Conservation (phyloP, 495 filamentous ascomycete species). For the Penicillium macrosclerotiorum region DNA sequence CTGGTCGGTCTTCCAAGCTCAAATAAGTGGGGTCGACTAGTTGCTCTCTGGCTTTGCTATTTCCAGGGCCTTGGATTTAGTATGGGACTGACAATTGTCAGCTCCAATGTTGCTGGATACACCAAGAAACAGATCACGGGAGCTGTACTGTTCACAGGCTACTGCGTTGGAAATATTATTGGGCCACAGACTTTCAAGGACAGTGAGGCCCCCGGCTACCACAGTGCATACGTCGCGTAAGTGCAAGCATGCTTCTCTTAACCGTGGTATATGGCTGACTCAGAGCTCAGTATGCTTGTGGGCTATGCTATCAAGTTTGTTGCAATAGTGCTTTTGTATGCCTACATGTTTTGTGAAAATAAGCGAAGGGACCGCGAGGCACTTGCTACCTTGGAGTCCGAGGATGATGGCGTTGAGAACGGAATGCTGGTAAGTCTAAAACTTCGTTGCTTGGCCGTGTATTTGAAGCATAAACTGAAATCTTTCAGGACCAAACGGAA, state of each 20-base stretch:
- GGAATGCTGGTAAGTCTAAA: slow-evolving; percentile 43
- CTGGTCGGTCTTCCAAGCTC: slow-evolving; percentile 48
- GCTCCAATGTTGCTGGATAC: slow-evolving; percentile 52
- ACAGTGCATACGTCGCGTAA: slow-evolving; percentile 53
- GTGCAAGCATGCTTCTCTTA: neutral
- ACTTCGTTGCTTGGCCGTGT: neutral
- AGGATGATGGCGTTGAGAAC: slow-evolving; percentile 49
- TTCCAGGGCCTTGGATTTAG: slow-evolving; percentile 48
- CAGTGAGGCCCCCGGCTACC: slow-evolving; percentile 51
- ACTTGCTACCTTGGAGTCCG: slow-evolving; percentile 28
- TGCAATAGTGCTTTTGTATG: slow-evolving; percentile 45
- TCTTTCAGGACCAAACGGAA: slow-evolving; percentile 53
- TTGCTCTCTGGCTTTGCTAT: slow-evolving; percentile 55
- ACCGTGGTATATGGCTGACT: neutral
- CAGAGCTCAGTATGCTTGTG: slow-evolving; percentile 41
- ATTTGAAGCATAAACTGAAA: slow-evolving; percentile 49
- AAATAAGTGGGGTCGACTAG: slow-evolving; percentile 53
- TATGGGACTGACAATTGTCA: slow-evolving; percentile 45
- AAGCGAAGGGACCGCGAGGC: slow-evolving; percentile 50
- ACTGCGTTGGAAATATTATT: slow-evolving; percentile 44
- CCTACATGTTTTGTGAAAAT: slow-evolving; percentile 54
- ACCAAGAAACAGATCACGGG: slow-evolving; percentile 57
- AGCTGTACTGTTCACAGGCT: slow-evolving; percentile 46
- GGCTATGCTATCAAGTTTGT: slow-evolving; percentile 51
- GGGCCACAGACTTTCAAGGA: slow-evolving; percentile 54